Conservation (phyloP, 148 eudicot species). For the Rhododendron williamsianum region DNA sequence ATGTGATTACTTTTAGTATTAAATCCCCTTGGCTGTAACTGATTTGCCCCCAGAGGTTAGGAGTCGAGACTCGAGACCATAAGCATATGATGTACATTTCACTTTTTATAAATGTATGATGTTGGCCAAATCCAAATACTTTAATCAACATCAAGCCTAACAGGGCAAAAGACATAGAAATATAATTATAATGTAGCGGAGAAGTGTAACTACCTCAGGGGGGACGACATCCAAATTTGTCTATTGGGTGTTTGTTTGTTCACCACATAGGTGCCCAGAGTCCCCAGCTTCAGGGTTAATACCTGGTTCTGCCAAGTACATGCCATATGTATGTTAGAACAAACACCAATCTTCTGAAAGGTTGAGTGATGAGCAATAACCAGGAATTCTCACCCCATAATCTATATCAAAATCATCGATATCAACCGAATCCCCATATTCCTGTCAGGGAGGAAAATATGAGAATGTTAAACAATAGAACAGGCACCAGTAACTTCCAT, state of each 20-base stretch:
- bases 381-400: conserved; percentile 67
- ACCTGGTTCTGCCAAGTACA: conserved; percentile 66
- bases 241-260: conserved; percentile 97
- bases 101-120: not conserved
- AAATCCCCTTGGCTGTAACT: not conserved
- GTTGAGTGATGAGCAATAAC: not conserved
- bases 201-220: conserved; percentile 58
- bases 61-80: not conserved
- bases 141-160: not conserved
- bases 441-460: conserved; percentile 33
- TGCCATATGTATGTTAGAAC: not conserved
- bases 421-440: conserved; percentile 73
- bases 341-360: not conserved
- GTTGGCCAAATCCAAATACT: not conserved
- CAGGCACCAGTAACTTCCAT: not conserved
- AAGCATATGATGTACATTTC: not conserved
- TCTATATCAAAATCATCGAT: conserved; percentile 91
- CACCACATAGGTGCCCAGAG: conserved; percentile 76
- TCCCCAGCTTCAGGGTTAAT: conserved; percentile 79
- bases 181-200: not conserved
- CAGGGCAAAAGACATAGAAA: conserved; percentile 1
- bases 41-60: not conserved
- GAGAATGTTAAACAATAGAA: not conserved
- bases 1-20: not conserved
- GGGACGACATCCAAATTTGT: conserved; percentile 95